These are phyloP conservation scores for Candida morakotiae DNA, from an alignment of 805 yeast species.

Conservation along the genomic window DNA sequence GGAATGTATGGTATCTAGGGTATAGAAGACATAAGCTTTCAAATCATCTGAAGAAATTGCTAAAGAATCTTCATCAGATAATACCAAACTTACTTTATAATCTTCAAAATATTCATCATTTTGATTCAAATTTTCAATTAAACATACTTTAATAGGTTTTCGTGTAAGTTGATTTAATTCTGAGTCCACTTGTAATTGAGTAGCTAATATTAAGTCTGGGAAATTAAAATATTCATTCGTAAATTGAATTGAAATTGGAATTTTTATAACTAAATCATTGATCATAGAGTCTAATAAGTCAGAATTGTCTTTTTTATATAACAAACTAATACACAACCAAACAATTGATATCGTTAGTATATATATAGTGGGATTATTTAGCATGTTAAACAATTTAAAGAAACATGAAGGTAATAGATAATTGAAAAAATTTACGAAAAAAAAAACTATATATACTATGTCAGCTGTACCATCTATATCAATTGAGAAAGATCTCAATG, in stretches of 20 bases:
- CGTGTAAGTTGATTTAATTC: constrained; percentile 11
- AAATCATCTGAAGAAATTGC: constrained; percentile 38
- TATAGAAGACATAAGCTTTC: constrained; percentile 38
- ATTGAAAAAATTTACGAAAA: background rate
- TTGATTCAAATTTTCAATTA: constrained; percentile 12
- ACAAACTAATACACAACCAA: no score
- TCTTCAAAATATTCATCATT: background rate
- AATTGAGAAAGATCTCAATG: constrained; percentile 30
- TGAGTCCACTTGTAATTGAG: constrained; percentile 30
- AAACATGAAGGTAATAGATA: background rate
- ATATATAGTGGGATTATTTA: no score
- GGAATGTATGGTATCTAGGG: constrained; percentile 41
- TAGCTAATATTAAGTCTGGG: constrained; percentile 62
- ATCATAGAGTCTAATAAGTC: background rate
- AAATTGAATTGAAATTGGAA: constrained; percentile 22
- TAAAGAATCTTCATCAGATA: constrained; percentile 41
- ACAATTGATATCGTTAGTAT: no score
- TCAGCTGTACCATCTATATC: constrained; percentile 27
- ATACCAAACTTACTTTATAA: constrained; percentile 33
- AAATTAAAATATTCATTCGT: constrained; percentile 45
- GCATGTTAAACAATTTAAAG: no score
- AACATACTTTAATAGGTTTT: constrained; percentile 9
- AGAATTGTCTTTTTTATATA: background rate
- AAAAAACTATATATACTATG: constrained; percentile 13
- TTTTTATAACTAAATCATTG: constrained; percentile 11